Evolutionary conservation across 2,329 filamentous ascomycete genomes (phyloP).

Genomic region (Purpureocillium takamizusanense): DNA sequence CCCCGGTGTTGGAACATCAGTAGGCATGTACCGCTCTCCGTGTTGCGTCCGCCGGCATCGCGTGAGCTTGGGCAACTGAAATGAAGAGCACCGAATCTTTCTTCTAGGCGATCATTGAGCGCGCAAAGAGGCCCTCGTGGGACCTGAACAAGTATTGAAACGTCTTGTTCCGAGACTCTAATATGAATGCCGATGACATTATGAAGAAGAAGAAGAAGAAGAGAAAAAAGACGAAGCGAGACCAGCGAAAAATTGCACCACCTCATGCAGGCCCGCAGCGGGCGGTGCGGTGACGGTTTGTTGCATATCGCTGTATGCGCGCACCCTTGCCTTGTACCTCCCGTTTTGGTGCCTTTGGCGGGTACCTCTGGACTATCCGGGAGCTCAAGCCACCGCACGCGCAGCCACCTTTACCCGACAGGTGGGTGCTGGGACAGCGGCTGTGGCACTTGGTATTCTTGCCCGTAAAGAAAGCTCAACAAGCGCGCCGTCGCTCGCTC

Average conservation of each 20-base stretch:
- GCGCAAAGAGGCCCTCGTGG: slow-evolving; percentile 72
- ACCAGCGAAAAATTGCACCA: slow-evolving; percentile 15
- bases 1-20: not conserved
- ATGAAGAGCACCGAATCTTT: slow-evolving; percentile 59
- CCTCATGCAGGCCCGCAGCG: not conserved
- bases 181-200: slow-evolving; percentile 87
- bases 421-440: too few relatives aligned
- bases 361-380: too few relatives aligned
- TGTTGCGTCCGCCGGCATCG: slow-evolving; percentile 32
- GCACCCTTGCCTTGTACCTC: not conserved
- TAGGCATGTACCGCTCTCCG: slow-evolving; percentile 37
- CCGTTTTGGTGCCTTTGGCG: too few relatives aligned
- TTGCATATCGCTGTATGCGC: slow-evolving; percentile 16
- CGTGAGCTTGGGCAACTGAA: slow-evolving; percentile 55
- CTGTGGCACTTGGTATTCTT: too few relatives aligned
- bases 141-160: slow-evolving; percentile 89
- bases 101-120: slow-evolving; percentile 97
- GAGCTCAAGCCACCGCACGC: too few relatives aligned
- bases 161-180: slow-evolving; percentile 98
- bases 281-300: slow-evolving; percentile 8
- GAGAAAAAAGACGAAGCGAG: slow-evolving; percentile 5
- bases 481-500: too few relatives aligned
- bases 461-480: too few relatives aligned
- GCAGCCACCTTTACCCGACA: too few relatives aligned
- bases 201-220: slow-evolving; percentile 39